phyloP scores from a whole-genome alignment of 2,329 filamentous ascomycete species.

The Aureobasidium lini region DNA sequence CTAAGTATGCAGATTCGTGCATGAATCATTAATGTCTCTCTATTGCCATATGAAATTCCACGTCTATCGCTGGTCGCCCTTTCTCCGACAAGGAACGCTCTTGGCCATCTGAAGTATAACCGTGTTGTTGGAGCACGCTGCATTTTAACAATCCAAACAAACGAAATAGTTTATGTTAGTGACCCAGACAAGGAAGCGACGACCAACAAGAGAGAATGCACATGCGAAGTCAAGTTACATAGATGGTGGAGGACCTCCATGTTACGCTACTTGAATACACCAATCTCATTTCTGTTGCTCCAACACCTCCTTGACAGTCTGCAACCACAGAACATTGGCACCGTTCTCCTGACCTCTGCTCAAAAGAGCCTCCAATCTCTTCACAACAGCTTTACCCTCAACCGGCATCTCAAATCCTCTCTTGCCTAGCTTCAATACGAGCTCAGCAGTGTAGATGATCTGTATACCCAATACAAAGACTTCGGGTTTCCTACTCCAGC shows the following conservation, averaged over 20 bases:
- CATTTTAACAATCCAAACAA: too few relatives aligned
- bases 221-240: too few relatives aligned
- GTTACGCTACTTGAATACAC: too few relatives aligned
- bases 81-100: too few relatives aligned
- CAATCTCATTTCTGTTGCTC: not conserved
- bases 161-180: too few relatives aligned
- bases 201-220: too few relatives aligned
- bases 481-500: conserved; percentile 62
- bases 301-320: conserved; percentile 29
- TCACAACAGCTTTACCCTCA: conserved; percentile 22
- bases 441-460: conserved; percentile 36
- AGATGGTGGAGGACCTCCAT: too few relatives aligned
- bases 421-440: conserved; percentile 25
- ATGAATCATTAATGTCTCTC: conserved; percentile 3
- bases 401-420: conserved; percentile 15
- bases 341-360: conserved; percentile 19
- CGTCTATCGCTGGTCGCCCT: too few relatives aligned
- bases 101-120: too few relatives aligned
- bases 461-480: conserved; percentile 55
- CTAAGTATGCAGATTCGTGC: not conserved
- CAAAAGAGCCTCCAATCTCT: conserved; percentile 23
- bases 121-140: too few relatives aligned
- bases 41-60: too few relatives aligned
- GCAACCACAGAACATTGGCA: conserved; percentile 32
- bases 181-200: too few relatives aligned